Base-by-base conservation (phyloP, 805 yeast species). In the Osmozyma mogii region DNA sequence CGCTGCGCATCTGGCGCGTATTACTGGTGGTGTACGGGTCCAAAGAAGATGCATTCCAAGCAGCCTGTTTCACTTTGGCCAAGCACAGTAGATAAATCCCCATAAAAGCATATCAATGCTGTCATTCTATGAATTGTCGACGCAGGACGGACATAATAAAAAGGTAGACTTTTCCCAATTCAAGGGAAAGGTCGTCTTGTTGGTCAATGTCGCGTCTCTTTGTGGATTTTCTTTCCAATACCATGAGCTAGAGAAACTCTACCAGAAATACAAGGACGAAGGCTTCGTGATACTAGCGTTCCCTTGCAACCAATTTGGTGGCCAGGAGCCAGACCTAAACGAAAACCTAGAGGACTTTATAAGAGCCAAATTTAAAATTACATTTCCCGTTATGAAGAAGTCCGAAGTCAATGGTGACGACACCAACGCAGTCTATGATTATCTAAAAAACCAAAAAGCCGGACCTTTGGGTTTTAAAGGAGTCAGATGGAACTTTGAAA, bases 281-380 rank as follows among this genome's bases (percentile, higher is more conserved):
- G 94, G 84, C 1, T 61, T 88, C 15, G 74, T 60, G 25, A 66
- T 87, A 16, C 40, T 87, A 20, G 96, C 87, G 0, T 85, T 87
- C 70, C 96, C 96, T 18, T 84, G 95, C 58, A 83, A 84, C 59
- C 95, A 85, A 53, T 87, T 87, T 52, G 88, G 81, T 15, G 61
- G 72, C 44, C 81, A 92, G 64, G 84, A 88, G 57, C 79, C 92
- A 43, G 78, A 77, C 3, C 49, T 71, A 3, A 75, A 71, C 29
- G 70, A 25, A 4, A 34, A 47, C 17, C 47, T 60, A 11, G 47
- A 44, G 12, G 23, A 26, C 13, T 38, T 35, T 11, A 47, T 49
- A 12, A 47, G 47, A 11, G 15, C 29, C 13, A 35, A 39, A 17
- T 62, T 41, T 29, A 50, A 50, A 1, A 64, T 61, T 5, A 46